Base-by-base conservation (phyloP, 2,329 filamentous ascomycete species). In the Nakataea oryzae region DNA sequence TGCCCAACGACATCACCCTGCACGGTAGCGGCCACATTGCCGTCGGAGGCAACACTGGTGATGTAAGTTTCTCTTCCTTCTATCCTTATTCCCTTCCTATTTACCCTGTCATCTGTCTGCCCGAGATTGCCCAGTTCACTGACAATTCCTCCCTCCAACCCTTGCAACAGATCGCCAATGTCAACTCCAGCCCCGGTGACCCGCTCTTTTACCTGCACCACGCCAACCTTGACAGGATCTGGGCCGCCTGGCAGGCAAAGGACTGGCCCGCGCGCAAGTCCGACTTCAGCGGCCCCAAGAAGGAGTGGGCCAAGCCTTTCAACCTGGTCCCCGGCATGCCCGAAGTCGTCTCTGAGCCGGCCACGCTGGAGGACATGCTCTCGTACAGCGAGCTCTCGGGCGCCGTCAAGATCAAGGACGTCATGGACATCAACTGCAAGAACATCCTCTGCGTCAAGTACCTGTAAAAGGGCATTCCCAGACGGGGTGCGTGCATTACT, bases 181-280 rank as follows among this genome's bases (percentile, higher is more conserved):
- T 50, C 11, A 34, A 29, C 24, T 61, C 60, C 5, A 34, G 28
- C 29, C 60, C 60, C 3, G 60, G 60, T 17, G 60, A 61, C 13
- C 29, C 60, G 29, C 24, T 67, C 63, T 68, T 69, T 8, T 65
- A 68, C 66, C 67, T 71, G 73, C 68, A 70, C 26, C 69, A 69
- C 17, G 65, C 63, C 41, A 69, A 59, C 59, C 68, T 70, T 26
- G 69, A 68, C 64, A 41, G 54, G n/a, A 41, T 61, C 29, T 61
- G 60, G 60, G 50, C 24, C 24, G 3, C 7, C 29, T 61, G 60
- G 60, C 60, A 61, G 54, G 50, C 21, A 54, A 41, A 21, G 54
- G 60, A 56, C n/a, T 56, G 30, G 32, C 41, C 60, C 30, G 34
- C 17, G 54, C 54, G 60, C 30, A 61, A 34, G 60, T 11, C 21